These are phyloP conservation scores for Kodamaea kaohsiungensis DNA, from an alignment of 805 yeast genomes.

Conservation along the genomic window DNA sequence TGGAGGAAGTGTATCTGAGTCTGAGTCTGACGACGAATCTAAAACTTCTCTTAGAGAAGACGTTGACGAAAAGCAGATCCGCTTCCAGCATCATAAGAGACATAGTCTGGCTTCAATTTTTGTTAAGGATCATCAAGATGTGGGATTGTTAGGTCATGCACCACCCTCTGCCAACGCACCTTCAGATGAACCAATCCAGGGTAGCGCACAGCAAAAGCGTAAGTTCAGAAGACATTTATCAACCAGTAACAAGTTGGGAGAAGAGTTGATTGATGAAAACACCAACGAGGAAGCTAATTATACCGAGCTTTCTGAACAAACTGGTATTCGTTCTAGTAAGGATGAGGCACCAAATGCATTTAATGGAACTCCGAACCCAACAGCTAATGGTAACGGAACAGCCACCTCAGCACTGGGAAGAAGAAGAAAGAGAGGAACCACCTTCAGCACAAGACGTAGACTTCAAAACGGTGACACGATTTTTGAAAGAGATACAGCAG, in stretches of 20 bases:
- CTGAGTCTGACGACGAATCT: conserved; percentile 9
- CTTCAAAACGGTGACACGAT: conserved; percentile 48
- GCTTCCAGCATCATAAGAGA: conserved; percentile 5
- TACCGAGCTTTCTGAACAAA: not conserved
- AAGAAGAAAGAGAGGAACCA: conserved; percentile 38
- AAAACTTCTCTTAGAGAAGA: not conserved
- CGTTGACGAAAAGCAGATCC: not conserved
- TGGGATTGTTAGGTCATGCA: conserved; percentile 38
- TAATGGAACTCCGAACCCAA: not conserved
- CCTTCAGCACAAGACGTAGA: conserved; percentile 35
- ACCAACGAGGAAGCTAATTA: not conserved
- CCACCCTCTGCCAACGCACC: conserved; percentile 21
- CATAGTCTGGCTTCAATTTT: conserved; percentile 27
- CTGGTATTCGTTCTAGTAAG: not conserved
- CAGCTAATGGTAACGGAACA: not conserved
- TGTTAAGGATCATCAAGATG: conserved; percentile 29
- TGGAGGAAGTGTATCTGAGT: conserved; percentile 16
- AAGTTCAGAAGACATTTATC: conserved; percentile 1
- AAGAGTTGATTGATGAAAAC: not conserved
- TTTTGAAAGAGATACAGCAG: conserved; percentile 76
- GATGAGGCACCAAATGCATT: not conserved
- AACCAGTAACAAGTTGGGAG: not conserved
- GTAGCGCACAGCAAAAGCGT: not conserved
- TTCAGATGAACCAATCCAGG: not conserved
- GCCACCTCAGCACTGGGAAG: conserved; percentile 6